These are phyloP conservation scores for Umbilicus rupestris DNA, from an alignment of 164 flowering plant genomes.

Conservation along the genomic window DNA sequence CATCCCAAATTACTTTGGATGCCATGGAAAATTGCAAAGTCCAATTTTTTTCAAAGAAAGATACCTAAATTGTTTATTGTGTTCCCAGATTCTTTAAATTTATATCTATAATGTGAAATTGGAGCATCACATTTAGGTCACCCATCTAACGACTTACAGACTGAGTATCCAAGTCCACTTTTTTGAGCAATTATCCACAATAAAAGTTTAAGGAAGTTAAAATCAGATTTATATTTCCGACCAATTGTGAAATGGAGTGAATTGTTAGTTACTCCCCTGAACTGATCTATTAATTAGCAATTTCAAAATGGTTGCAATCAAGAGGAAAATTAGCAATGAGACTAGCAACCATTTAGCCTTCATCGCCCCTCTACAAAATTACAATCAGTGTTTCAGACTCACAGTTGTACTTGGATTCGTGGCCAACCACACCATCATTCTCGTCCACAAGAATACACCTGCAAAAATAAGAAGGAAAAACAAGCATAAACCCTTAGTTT, in stretches of 20 bases:
- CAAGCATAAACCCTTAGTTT: background rate
- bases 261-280: too few species aligned
- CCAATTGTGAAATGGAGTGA: background rate
- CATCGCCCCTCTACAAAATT: too few species aligned
- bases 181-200: background rate
- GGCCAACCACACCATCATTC: conserved; percentile 80
- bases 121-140: too few species aligned
- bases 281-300: background rate
- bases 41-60: too few species aligned
- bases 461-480: conserved; percentile 15
- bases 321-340: background rate
- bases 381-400: conserved; percentile 25
- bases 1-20: too few species aligned
- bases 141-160: too few species aligned
- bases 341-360: background rate
- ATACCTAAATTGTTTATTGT: too few species aligned
- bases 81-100: too few species aligned
- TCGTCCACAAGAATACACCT: conserved; percentile 97
- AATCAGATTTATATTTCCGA: too few species aligned
- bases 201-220: background rate
- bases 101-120: too few species aligned
- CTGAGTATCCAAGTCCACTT: background rate
- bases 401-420: conserved; percentile 92
- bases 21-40: too few species aligned
- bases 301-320: background rate